Evolutionary conservation across 305 asterid genomes (phyloP).

Genomic region (Rubia balearica): DNA sequence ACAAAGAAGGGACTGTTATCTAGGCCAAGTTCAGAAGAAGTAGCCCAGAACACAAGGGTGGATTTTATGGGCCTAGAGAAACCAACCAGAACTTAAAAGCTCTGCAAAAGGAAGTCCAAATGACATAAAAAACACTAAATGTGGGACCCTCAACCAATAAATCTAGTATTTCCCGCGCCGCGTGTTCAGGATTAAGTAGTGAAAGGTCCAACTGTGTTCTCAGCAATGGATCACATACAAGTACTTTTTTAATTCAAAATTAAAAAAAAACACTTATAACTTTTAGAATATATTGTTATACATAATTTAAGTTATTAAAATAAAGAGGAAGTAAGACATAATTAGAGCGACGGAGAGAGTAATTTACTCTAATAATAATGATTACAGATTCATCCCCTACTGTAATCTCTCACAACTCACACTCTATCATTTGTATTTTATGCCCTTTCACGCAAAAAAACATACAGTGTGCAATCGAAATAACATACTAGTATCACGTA

Average conservation of each 20-base stretch:
- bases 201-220: conserved; percentile 1
- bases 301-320: too few species aligned
- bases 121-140: not conserved
- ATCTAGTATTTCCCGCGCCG: not conserved
- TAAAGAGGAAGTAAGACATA: too few species aligned
- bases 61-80: not conserved
- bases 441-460: too few species aligned
- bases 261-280: too few species aligned
- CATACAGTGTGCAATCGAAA: too few species aligned
- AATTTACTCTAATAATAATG: too few species aligned
- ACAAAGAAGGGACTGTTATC: not conserved
- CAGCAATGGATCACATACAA: not conserved
- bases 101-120: not conserved
- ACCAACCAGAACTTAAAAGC: not conserved
- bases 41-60: not conserved
- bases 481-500: too few species aligned
- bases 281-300: too few species aligned
- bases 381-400: not conserved
- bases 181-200: conserved; percentile 6
- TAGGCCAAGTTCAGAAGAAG: not conserved
- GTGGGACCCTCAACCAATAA: conserved; percentile 1
- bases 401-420: not conserved
- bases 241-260: too few species aligned
- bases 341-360: too few species aligned
- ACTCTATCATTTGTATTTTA: not conserved